A percentile compares a stretch with the other conserved stretches of the same genome.
Conservation (phyloP, 2,329 filamentous ascomycete genomes). For the Verticillium nubilum region DNA sequence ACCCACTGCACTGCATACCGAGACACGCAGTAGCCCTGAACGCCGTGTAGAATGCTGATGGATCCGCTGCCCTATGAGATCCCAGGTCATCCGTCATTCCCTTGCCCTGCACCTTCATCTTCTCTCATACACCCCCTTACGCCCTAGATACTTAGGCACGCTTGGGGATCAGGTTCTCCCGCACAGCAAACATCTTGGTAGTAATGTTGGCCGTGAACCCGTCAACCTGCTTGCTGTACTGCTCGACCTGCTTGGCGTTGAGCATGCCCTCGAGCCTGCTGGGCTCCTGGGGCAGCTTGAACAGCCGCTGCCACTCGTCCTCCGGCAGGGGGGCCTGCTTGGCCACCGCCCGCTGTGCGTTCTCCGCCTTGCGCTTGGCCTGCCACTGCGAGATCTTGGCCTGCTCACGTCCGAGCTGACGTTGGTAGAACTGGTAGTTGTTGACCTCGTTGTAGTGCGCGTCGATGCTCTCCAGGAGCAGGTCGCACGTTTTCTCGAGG, state of each 20-base stretch:
- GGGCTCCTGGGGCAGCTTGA: constrained; percentile 95
- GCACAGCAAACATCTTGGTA: constrained; percentile 97
- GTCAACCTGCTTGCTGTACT: constrained; percentile 96
- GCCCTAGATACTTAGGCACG: constrained; percentile 17
- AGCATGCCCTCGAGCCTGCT: constrained; percentile 90
- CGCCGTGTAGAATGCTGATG: constrained; percentile 14
- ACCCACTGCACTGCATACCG: constrained; percentile 1
- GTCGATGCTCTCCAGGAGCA: constrained; percentile 94
- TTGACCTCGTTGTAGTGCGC: constrained; percentile 97
- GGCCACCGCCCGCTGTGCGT: constrained; percentile 73
- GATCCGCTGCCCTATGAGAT: constrained; percentile 13
- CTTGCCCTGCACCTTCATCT: not conserved
- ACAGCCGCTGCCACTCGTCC: constrained; percentile 96
- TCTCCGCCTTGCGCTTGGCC: constrained; percentile 93
- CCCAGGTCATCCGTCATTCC: constrained; percentile 12
- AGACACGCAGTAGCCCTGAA: constrained; percentile 9
- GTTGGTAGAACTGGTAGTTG: constrained; percentile 97
- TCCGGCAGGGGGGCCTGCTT: constrained; percentile 89
- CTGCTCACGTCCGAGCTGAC: constrained; percentile 89
- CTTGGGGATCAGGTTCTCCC: constrained; percentile 61
- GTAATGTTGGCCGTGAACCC: constrained; percentile 88
- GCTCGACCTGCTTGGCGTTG: constrained; percentile 92
- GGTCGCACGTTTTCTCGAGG: constrained; percentile 96
- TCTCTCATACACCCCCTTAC: not conserved
- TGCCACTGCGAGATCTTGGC: constrained; percentile 96